Conservation (phyloP, 73 alveolate species). For the Halteria grandinella region DNA sequence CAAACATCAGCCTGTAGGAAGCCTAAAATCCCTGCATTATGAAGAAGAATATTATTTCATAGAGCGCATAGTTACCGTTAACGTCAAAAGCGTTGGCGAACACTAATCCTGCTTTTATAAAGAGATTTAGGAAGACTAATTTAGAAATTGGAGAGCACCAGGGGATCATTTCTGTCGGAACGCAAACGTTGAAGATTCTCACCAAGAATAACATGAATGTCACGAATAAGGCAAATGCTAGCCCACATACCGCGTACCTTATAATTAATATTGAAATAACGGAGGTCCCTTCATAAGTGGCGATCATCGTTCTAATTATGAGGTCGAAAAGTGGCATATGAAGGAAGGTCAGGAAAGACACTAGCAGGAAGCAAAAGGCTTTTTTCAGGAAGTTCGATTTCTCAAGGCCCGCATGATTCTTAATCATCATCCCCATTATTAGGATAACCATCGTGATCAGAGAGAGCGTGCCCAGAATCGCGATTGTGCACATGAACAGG, state of each 20-base stretch:
- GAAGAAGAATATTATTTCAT: background rate
- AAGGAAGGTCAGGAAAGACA: background rate
- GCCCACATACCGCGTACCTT: background rate
- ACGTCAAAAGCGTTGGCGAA: background rate
- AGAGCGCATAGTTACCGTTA: background rate
- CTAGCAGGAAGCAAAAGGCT: background rate
- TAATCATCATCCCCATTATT: too few species aligned
- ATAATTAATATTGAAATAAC: background rate
- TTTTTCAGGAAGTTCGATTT: background rate
- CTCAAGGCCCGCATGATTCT: background rate
- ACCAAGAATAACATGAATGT: background rate
- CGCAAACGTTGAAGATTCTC: background rate
- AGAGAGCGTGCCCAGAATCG: too few species aligned
- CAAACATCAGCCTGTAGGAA: constrained; percentile 5
- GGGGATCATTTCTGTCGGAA: constrained; percentile 7
- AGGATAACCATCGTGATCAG: too few species aligned
- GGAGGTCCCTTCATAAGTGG: background rate
- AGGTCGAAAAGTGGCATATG: constrained; percentile 11
- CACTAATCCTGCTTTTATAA: background rate
- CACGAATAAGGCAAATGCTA: background rate
- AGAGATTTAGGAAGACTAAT: background rate
- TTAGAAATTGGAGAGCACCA: constrained; percentile 36
- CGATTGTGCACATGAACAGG: too few species aligned
- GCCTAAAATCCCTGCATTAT: constrained; percentile 5
- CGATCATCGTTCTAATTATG: background rate